A percentile compares a stretch with the other conserved stretches of the same genome.
These are phyloP conservation scores for Diaporthe nobilis DNA, from an alignment of 2,329 filamentous ascomycete genomes.

Conservation along the genomic window DNA sequence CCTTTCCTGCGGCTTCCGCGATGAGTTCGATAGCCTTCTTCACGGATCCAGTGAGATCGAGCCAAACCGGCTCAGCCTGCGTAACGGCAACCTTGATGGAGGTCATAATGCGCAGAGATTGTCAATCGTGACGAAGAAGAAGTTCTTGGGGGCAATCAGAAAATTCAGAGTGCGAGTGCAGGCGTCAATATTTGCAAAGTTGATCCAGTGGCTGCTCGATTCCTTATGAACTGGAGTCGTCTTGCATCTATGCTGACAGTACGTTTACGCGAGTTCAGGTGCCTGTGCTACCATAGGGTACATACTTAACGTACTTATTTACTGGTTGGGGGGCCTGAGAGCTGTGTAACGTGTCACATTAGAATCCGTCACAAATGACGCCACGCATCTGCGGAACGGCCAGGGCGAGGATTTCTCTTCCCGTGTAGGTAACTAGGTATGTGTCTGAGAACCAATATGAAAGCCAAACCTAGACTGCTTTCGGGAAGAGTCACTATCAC, in stretches of 20 bases:
- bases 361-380: too few species aligned
- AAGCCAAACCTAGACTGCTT: too few species aligned
- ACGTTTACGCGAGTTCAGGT: not conserved
- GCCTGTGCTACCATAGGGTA: not conserved
- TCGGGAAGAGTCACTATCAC: too few species aligned
- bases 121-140: not conserved
- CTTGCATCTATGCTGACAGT: not conserved
- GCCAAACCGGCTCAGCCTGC: slow-evolving; percentile 72
- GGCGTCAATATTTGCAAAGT: not conserved
- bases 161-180: not conserved
- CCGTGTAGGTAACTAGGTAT: too few species aligned
- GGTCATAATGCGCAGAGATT: not conserved
- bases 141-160: not conserved
- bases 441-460: too few species aligned
- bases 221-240: not conserved
- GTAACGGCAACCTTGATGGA: slow-evolving; percentile 60
- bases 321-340: not conserved
- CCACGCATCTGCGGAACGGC: too few species aligned
- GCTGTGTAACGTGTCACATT: not conserved
- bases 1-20: slow-evolving; percentile 65
- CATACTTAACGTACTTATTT: not conserved
- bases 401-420: too few species aligned
- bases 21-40: slow-evolving; percentile 71
- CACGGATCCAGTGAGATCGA: slow-evolving; percentile 68
- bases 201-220: not conserved